These are phyloP conservation scores for Avena sativa DNA, from an alignment of 176 grass and related monocot genomes.

Conservation along the genomic window DNA sequence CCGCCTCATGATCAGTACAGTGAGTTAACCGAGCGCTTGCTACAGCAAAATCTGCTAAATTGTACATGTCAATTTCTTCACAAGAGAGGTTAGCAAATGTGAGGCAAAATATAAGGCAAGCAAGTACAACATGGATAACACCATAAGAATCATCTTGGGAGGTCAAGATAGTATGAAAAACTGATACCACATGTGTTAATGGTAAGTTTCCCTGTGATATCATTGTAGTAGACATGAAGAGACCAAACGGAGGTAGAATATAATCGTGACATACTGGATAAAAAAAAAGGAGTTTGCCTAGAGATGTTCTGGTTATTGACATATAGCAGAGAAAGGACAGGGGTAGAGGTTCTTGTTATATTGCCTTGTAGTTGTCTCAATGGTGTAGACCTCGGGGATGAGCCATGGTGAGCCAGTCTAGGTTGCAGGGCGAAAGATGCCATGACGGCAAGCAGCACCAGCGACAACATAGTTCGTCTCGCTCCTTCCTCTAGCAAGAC, in stretches of 20 bases:
- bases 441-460: too few species aligned
- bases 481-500: too few species aligned
- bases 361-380: too few species aligned
- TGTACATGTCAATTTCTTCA: constrained; percentile 52
- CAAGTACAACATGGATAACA: background rate
- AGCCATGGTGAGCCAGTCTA: too few species aligned
- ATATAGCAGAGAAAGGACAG: constrained; percentile 66
- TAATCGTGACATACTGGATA: constrained; percentile 43
- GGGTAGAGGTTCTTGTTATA: constrained; percentile 2
- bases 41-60: constrained; percentile 60
- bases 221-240: constrained; percentile 79
- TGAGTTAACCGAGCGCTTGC: constrained; percentile 36
- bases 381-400: too few species aligned
- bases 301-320: constrained; percentile 70
- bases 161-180: constrained; percentile 53
- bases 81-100: constrained; percentile 70
- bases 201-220: constrained; percentile 22
- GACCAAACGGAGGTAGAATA: constrained; percentile 56
- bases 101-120: constrained; percentile 37
- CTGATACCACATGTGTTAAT: too few species aligned
- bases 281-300: constrained; percentile 61
- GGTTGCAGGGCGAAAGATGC: too few species aligned
- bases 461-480: too few species aligned
- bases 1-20: constrained; percentile 36
- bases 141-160: constrained; percentile 69